Conservation (phyloP, 768 basidiomycete genomes). For the Neoboletus brunneissimus region DNA sequence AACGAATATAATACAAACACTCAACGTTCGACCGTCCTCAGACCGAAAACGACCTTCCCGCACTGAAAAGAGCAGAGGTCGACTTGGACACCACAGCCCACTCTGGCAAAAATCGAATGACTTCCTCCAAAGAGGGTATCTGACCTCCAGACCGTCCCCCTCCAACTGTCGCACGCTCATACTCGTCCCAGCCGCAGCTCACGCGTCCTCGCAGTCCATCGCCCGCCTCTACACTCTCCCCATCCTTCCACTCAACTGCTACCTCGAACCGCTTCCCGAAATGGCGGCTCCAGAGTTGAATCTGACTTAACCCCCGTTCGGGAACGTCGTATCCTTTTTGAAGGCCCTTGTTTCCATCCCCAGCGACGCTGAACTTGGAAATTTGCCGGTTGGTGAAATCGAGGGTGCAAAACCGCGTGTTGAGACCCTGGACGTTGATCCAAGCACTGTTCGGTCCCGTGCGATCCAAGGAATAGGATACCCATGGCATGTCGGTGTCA, state of each 20-base stretch:
- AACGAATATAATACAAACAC: not conserved
- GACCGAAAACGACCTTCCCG: slow-evolving; percentile 20
- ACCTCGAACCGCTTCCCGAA: slow-evolving; percentile 57
- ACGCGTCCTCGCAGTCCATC: slow-evolving; percentile 40
- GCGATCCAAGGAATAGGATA: slow-evolving; percentile 42
- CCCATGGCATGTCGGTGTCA: slow-evolving; percentile 32
- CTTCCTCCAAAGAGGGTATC: slow-evolving; percentile 72
- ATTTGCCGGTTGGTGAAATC: slow-evolving; percentile 52
- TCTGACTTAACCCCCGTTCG: slow-evolving; percentile 33
- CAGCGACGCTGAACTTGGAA: slow-evolving; percentile 39
- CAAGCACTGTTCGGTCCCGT: slow-evolving; percentile 44
- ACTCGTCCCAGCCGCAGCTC: slow-evolving; percentile 68
- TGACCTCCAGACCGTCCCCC: slow-evolving; percentile 38
- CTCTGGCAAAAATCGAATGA: slow-evolving; percentile 57
- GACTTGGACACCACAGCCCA: slow-evolving; percentile 65
- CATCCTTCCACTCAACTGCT: slow-evolving; percentile 46
- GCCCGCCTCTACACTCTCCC: slow-evolving; percentile 9
- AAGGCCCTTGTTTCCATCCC: slow-evolving; percentile 34
- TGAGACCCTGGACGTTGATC: slow-evolving; percentile 50
- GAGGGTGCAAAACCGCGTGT: slow-evolving; percentile 63
- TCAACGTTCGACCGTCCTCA: slow-evolving; percentile 6
- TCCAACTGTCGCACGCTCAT: slow-evolving; percentile 54
- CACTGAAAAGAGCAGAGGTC: slow-evolving; percentile 60
- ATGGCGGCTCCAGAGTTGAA: slow-evolving; percentile 59
- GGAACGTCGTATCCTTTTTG: slow-evolving; percentile 43